Evolutionary conservation across 164 flowering plant species (phyloP).

Genomic region (Tinospora cordifolia): DNA sequence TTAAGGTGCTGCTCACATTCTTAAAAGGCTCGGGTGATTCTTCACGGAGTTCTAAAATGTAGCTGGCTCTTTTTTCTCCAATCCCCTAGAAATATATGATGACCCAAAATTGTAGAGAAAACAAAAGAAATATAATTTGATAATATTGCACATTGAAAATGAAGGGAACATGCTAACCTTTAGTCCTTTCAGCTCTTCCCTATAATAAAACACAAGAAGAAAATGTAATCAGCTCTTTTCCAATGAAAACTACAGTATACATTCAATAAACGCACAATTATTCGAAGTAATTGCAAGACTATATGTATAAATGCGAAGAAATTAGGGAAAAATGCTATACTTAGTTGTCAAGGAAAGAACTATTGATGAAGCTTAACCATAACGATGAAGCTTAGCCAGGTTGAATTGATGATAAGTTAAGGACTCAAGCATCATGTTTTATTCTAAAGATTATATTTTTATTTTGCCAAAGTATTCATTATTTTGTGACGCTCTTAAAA

Average conservation of each 20-base stretch:
- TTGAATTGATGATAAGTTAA: no score
- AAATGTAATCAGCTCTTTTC: not conserved
- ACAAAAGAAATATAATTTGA: not conserved
- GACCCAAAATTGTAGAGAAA: not conserved
- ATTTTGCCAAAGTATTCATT: not conserved
- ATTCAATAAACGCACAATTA: not conserved
- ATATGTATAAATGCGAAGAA: not conserved
- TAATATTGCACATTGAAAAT: no score
- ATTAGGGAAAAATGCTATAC: not conserved
- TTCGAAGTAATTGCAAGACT: not conserved
- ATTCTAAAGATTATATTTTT: not conserved
- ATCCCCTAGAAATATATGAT: not conserved
- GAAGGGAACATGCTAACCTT: not conserved
- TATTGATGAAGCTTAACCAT: no score
- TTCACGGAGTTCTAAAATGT: constrained; percentile 7
- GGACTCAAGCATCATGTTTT: not conserved
- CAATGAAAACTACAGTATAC: not conserved
- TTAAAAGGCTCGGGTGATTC: constrained; percentile 5
- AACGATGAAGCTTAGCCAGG: not conserved
- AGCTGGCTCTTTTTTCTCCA: constrained; percentile 7
- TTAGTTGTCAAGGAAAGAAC: no score
- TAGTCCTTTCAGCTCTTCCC: constrained; percentile 3
- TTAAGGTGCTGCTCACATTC: constrained; percentile 1
- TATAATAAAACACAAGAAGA: not conserved
- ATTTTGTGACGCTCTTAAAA: not conserved